Evolutionary conservation across 2,329 filamentous ascomycete species (phyloP), one percentile per base, ranked within the genome.

Genomic region (Trichophyton rubrum): DNA sequence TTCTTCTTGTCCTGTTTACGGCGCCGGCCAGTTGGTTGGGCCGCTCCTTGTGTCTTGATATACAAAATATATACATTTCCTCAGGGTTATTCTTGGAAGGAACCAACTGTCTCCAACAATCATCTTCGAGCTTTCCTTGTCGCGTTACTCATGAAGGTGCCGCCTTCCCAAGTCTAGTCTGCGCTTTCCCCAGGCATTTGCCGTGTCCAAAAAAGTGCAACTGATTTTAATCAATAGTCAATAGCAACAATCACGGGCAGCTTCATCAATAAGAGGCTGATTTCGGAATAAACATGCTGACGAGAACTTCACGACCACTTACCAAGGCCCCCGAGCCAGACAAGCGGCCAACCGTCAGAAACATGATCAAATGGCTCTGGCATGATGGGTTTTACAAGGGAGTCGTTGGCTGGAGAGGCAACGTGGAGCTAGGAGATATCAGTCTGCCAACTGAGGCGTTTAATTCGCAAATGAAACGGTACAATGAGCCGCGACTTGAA

Each of bases 301-400:
- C 20, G 43, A 47, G 43, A 22, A 24, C 43, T 47, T 11, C 17
- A 7, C 43, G 1, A 43, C n/a, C n/a, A 20, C 7, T 20, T 38
- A 38, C 9, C 9, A 22, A 47, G 43, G 6, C 6, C 6, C 43
- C 43, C 3, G 9, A 17, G 17, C 20, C 11, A 13, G 30, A 17
- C 22, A 11, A 45, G 1, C 7, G 3, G 1, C 58, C 61, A 8
- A 65, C 60, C 9, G 62, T 60, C 2, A 45, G 62, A 5, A 60
- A 65, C 22, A 65, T 64, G 64, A 58, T 64, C 22, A n/a, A 61
- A 3, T 64, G 62, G 62, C 60, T 64, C n/a, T 56, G 60, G 41
- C 45, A 60, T 5, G 61, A 65, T 33, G 62, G 64, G 3, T 61
- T 62, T 41, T 60, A 63, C 55, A 55, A 47, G 20, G 58, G 59